Evolutionary conservation across 2,329 filamentous ascomycete species (phyloP).

Genomic region (Sporothrix brasiliensis): DNA sequence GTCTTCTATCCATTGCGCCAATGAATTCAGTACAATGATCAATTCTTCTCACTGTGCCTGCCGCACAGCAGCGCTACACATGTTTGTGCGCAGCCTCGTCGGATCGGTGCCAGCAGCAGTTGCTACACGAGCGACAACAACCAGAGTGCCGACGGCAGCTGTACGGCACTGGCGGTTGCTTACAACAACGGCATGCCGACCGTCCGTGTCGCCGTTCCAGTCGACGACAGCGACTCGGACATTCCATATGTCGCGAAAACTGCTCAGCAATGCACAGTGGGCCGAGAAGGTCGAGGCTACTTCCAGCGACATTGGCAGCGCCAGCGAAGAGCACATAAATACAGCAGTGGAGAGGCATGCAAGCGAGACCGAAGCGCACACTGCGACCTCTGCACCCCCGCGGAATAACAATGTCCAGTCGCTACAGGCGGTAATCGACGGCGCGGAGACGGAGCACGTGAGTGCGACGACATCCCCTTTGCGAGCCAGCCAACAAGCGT

Average conservation of each 20-base stretch:
- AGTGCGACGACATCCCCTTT: not conserved
- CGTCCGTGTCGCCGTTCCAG: not conserved
- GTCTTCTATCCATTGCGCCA: not conserved
- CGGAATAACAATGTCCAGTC: not conserved
- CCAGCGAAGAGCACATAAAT: not conserved
- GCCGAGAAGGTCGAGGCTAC: not conserved
- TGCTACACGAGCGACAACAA: not conserved
- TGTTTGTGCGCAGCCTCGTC: slow-evolving; percentile 35
- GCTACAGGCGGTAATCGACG: not conserved
- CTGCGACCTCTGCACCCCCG: not conserved
- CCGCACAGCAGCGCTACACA: slow-evolving; percentile 33
- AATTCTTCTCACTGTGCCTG: slow-evolving; percentile 30
- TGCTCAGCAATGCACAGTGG: not conserved
- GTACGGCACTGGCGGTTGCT: slow-evolving; percentile 2
- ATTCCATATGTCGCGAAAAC: not conserved
- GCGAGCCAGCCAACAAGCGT: not conserved
- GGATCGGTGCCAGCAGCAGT: not conserved
- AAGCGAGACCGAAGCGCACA: not conserved
- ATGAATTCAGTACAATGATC: slow-evolving; percentile 30
- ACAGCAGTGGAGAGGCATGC: not conserved
- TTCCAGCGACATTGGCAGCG: not conserved
- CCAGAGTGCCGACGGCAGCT: not conserved
- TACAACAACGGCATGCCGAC: not conserved
- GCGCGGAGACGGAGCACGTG: not conserved
- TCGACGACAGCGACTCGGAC: not conserved